Evolutionary conservation across 805 yeast species (phyloP), one percentile per base, ranked within the genome.

Genomic region (Torulaspora indica): DNA sequence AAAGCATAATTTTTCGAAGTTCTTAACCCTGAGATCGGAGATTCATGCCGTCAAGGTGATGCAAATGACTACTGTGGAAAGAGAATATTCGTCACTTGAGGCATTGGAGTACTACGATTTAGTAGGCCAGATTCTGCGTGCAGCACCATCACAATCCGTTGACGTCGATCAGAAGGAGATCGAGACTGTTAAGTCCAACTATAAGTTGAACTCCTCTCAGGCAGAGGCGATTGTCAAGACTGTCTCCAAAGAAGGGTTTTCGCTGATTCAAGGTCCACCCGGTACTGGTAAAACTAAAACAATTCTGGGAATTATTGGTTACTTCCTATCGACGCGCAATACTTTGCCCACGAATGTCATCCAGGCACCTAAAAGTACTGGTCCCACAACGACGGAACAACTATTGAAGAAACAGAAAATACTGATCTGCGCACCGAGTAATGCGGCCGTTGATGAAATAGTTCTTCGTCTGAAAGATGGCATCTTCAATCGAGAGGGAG

Each of bases 251-350:
- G 71, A 72, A 1, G 99, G 98, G 0, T 88, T 93, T 59, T 82
- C 95, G 0, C 71, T 93, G 42, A 90, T 93, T 63, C 98, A 93
- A 67, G 99, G 97, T 46, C 99, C 99, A 0, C 99, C 99, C 0
- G 99, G 99, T 65, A 91, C 98, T 0, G 99, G 99, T 71, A 93
- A 93, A 63, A 95, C 99, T 1, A 95, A 91, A 61, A 93, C 99
- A 0, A 93, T 95, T 67, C 63, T 93, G 35, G 97, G 97, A 18
- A 82, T 91, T 39, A 77, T 91, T 25, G 96, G 97, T 0, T 79
- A 88, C 43, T 78, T 81, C 47, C 63, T 85, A 34, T 75, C 86
- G 1, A 61, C 61, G 4, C 51, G 47, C 25, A 64, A 56, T 23
- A 47, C 51, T 1, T 45, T 56, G 5, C 49, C 66, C 7, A 28